Conservation (phyloP, 1,284 basidiomycete species). For the Rhodotorula mucilaginosa region DNA sequence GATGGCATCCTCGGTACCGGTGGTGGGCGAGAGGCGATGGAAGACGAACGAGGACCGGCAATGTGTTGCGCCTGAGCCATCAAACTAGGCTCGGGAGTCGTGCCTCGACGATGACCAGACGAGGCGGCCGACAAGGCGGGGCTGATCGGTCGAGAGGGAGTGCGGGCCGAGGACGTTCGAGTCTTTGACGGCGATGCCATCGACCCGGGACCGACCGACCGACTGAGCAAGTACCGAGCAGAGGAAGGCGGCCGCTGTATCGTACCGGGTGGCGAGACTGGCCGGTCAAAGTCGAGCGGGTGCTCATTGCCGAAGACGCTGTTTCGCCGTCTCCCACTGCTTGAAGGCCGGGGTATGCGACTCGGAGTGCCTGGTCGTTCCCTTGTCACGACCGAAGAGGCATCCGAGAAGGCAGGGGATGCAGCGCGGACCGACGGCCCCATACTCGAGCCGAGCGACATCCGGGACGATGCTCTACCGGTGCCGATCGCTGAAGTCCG, state of each 20-base stretch:
- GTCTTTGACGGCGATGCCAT: neutral
- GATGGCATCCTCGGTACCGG: constrained; percentile 26
- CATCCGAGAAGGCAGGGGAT: constrained; percentile 40
- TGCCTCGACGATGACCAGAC: neutral
- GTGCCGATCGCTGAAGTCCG: neutral
- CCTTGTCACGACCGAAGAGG: constrained; percentile 17
- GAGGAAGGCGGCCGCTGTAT: neutral
- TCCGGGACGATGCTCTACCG: constrained; percentile 9
- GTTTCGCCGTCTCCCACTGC: constrained; percentile 15
- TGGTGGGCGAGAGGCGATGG: constrained; percentile 14
- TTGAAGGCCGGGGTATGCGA: constrained; percentile 37
- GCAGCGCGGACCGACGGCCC: constrained; percentile 6
- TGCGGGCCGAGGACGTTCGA: constrained; percentile 7
- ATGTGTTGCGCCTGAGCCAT: constrained; percentile 26
- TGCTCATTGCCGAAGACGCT: constrained; percentile 38
- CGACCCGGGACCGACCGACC: constrained; percentile 9
- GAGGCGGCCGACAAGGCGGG: constrained; percentile 19
- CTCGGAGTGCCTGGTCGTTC: constrained; percentile 40
- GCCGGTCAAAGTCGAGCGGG: constrained; percentile 54
- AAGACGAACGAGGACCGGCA: constrained; percentile 11
- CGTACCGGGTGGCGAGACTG: constrained; percentile 60
- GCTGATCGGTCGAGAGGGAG: constrained; percentile 9
- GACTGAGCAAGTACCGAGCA: constrained; percentile 10
- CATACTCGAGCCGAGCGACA: constrained; percentile 18
- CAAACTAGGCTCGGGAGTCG: constrained; percentile 33